Evolutionary conservation across 2,329 filamentous ascomycete species (phyloP).

Genomic region (Alternaria gaisen): DNA sequence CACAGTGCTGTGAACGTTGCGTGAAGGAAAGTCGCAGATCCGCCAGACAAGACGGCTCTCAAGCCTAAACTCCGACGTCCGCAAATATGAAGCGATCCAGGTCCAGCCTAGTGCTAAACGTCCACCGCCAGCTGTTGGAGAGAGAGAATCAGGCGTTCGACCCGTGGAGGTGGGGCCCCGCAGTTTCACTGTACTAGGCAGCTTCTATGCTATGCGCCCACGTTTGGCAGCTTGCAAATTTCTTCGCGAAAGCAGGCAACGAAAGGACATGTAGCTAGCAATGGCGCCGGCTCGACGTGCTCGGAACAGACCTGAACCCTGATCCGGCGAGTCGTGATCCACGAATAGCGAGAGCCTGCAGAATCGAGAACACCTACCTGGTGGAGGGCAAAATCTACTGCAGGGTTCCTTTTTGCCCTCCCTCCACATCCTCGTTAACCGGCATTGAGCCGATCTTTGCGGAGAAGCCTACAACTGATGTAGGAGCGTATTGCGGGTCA

Average conservation of each 20-base stretch:
- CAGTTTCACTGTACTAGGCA: slow-evolving; percentile 26
- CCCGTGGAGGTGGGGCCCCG: slow-evolving; percentile 40
- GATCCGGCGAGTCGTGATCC: background rate
- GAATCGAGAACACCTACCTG: background rate
- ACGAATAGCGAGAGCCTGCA: background rate
- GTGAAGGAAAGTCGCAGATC: slow-evolving; percentile 10
- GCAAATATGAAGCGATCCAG: slow-evolving; percentile 14
- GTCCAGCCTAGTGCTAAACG: slow-evolving; percentile 22
- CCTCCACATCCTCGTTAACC: background rate
- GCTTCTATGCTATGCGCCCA: background rate
- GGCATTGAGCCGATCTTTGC: background rate
- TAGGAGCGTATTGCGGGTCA: background rate
- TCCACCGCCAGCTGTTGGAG: slow-evolving; percentile 25
- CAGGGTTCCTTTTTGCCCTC: background rate
- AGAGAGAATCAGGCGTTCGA: slow-evolving; percentile 26
- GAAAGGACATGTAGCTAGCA: slow-evolving; percentile 1
- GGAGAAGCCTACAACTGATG: background rate
- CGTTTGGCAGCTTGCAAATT: background rate
- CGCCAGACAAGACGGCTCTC: slow-evolving; percentile 15
- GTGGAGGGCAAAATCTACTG: background rate
- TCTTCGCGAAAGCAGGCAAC: background rate
- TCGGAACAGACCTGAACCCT: background rate
- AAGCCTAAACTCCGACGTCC: slow-evolving; percentile 25
- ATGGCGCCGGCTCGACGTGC: slow-evolving; percentile 1
- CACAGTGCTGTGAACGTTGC: slow-evolving; percentile 7